A percentile compares a stretch with the other conserved stretches of the same genome.
Conservation (phyloP, 2,329 filamentous ascomycete species). For the Phyllosticta citriasiana region DNA sequence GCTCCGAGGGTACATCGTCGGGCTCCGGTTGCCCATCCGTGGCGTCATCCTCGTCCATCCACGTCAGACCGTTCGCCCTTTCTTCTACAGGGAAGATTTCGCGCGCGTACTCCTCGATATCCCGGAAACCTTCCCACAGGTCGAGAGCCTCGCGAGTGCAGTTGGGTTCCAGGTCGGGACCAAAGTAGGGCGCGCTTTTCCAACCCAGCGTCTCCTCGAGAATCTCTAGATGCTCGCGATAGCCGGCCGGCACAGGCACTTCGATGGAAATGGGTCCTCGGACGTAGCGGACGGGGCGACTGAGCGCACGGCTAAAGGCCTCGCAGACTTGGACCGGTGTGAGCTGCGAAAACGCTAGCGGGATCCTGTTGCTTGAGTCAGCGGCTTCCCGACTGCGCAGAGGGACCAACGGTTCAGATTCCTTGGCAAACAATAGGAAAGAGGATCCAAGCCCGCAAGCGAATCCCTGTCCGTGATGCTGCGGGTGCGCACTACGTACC, state of each 20-base stretch:
- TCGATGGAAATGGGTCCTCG: slow-evolving; percentile 71
- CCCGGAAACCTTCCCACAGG: slow-evolving; percentile 84
- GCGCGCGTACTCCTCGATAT: slow-evolving; percentile 85
- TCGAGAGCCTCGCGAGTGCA: slow-evolving; percentile 67
- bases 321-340: slow-evolving; percentile 74
- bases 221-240: slow-evolving; percentile 72
- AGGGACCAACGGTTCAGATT: neutral
- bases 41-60: slow-evolving; percentile 58
- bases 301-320: slow-evolving; percentile 68
- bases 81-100: slow-evolving; percentile 94
- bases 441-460: neutral
- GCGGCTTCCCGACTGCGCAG: neutral
- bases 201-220: slow-evolving; percentile 51
- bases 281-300: slow-evolving; percentile 67
- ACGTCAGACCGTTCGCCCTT: slow-evolving; percentile 82
- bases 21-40: slow-evolving; percentile 4
- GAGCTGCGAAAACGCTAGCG: slow-evolving; percentile 82
- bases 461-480: neutral
- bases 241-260: slow-evolving; percentile 78
- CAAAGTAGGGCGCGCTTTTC: slow-evolving; percentile 52
- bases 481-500: slow-evolving; percentile 33
- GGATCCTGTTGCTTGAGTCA: slow-evolving; percentile 48
- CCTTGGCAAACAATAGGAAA: neutral
- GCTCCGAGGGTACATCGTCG: slow-evolving; percentile 3
- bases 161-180: slow-evolving; percentile 46